These are phyloP conservation scores for Rossbeevera mucosa DNA, from an alignment of 768 basidiomycete genomes.

Conservation along the genomic window DNA sequence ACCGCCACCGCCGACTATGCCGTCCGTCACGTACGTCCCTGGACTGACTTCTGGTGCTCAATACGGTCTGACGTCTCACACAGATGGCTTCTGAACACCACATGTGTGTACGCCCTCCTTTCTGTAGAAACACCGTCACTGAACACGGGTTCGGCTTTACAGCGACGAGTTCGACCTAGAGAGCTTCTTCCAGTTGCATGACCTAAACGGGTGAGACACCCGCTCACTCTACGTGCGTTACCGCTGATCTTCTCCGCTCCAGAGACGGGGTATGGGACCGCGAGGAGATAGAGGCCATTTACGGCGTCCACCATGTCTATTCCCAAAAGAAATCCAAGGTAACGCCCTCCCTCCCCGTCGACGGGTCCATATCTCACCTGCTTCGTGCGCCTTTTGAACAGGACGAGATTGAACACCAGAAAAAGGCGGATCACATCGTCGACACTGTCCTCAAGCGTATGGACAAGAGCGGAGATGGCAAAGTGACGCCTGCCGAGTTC, in stretches of 20 bases:
- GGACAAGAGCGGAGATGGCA: slow-evolving; percentile 74
- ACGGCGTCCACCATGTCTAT: slow-evolving; percentile 91
- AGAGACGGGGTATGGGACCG: slow-evolving; percentile 81
- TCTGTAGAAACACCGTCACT: not conserved
- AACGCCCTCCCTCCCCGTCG: not conserved
- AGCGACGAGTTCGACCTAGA: slow-evolving; percentile 79
- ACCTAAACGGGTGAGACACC: slow-evolving; percentile 70
- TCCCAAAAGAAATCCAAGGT: slow-evolving; percentile 79
- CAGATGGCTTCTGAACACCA: slow-evolving; percentile 91
- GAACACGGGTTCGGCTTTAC: not conserved
- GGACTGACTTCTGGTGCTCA: slow-evolving; percentile 3
- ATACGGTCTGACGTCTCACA: slow-evolving; percentile 10
- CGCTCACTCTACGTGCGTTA: not conserved
- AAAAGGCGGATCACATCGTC: slow-evolving; percentile 78
- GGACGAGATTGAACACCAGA: slow-evolving; percentile 74
- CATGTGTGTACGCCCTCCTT: slow-evolving; percentile 47
- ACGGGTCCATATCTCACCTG: not conserved
- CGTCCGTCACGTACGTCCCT: slow-evolving; percentile 75
- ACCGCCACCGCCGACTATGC: slow-evolving; percentile 58
- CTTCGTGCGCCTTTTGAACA: slow-evolving; percentile 24
- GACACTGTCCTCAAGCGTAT: slow-evolving; percentile 61
- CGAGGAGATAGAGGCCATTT: slow-evolving; percentile 91
- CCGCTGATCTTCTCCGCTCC: not conserved
- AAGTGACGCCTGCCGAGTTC: slow-evolving; percentile 66
- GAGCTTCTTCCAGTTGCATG: slow-evolving; percentile 95